Base-by-base conservation (phyloP, 1,284 basidiomycete species). In the Microbotryum saponariae region DNA sequence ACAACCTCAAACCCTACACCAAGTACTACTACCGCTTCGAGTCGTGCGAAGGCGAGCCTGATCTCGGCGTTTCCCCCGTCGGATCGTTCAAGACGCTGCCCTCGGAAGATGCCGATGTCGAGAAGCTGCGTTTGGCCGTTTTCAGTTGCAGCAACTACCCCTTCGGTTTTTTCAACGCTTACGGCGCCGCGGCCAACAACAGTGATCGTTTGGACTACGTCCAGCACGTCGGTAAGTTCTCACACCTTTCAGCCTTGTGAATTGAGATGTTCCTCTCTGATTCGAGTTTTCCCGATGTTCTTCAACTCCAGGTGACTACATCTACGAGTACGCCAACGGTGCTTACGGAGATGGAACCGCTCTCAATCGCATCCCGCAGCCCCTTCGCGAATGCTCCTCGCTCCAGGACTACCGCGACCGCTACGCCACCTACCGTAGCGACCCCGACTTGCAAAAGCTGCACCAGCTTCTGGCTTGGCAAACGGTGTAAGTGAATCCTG, bases 101-200 rank as follows among this genome's bases (percentile, higher is more conserved):
- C 6, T 61, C 60, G 29, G 58, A 64, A 14, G 53, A 66, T 29
- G 78, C 79, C 23, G 31, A 60, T 6, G 80, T 81, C n/a, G 79
- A 82, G 61, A 79, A 79, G 12, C 68, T 84, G 37, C 80, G 79
- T 2, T 67, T 85, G 3, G 82, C 64, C 4, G 23, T 65, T n/a
- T 65, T 59, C 52, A 58, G 54, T 18, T 64, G 60, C 54, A 50
- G 54, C 25, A 65, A 62, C 54, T 44, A 78, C 47, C 69, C 67
- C 45, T 70, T 72, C 79, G 85, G 85, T 1, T 85, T 79, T 74
- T 86, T 86, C 78, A 85, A 85, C 71, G 83, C 84, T 16, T 87
- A 85, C 71, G 81, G 82, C 10, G 77, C 81, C 53, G 82, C 83
- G 1, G 80, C 82, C 23, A 80, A 80, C 58, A 81, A 83, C 66